phyloP scores from a whole-genome alignment of 2,329 filamentous ascomycete species.

The Macrophomina tecta region DNA sequence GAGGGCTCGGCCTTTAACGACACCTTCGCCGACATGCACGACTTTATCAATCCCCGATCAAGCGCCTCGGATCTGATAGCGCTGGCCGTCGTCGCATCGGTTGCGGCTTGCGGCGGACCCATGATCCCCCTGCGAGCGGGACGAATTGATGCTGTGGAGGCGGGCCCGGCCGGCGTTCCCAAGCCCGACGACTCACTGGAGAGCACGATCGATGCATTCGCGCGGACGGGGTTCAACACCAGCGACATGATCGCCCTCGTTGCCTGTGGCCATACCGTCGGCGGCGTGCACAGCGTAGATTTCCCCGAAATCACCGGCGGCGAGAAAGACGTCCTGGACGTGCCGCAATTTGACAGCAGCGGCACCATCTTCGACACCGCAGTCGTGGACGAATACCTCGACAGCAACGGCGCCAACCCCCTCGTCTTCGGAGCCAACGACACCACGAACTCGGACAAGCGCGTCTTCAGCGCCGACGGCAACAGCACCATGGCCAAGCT shows the following conservation, averaged over 20 bases:
- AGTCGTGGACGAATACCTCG: slow-evolving; percentile 12
- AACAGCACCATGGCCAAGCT: slow-evolving; percentile 15
- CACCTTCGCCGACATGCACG: neutral
- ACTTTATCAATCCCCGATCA: neutral
- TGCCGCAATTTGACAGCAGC: slow-evolving; percentile 12
- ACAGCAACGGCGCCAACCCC: slow-evolving; percentile 8
- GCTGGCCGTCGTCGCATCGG: neutral
- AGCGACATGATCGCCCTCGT: slow-evolving; percentile 21
- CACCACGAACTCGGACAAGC: slow-evolving; percentile 23
- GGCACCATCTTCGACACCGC: neutral
- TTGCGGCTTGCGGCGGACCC: neutral
- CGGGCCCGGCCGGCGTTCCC: neutral
- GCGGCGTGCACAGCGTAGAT: slow-evolving; percentile 22
- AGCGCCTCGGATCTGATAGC: slow-evolving; percentile 12
- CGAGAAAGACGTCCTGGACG: neutral
- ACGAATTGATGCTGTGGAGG: neutral
- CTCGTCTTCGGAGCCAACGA: slow-evolving; percentile 18
- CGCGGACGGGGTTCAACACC: neutral
- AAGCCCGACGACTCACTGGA: neutral
- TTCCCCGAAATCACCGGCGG: slow-evolving; percentile 1
- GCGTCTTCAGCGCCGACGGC: slow-evolving; percentile 22
- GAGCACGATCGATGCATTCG: neutral
- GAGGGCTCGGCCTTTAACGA: slow-evolving; percentile 4
- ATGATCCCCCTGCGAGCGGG: slow-evolving; percentile 5
- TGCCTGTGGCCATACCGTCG: slow-evolving; percentile 20